phyloP scores from a whole-genome alignment of 176 grass and related monocot genomes.

The Avena insularis region DNA sequence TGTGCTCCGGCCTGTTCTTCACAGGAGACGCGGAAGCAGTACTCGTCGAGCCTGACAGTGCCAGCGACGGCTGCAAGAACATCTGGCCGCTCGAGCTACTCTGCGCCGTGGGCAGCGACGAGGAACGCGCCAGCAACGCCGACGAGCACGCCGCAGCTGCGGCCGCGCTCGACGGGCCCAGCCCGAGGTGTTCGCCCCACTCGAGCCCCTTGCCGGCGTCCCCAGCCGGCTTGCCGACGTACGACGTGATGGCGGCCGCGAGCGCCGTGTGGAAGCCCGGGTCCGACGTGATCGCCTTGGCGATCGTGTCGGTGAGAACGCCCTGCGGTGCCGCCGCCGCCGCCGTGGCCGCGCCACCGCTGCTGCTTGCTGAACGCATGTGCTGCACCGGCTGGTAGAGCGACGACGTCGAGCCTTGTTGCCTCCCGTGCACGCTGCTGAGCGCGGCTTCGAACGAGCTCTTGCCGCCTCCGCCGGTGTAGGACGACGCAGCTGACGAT shows the following conservation, averaged over 20 bases:
- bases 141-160: slow-evolving; percentile 33
- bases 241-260: slow-evolving; percentile 72
- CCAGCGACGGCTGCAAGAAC: slow-evolving; percentile 54
- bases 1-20: slow-evolving; percentile 45
- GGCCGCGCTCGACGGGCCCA: slow-evolving; percentile 31
- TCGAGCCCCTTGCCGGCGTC: slow-evolving; percentile 28
- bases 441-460: slow-evolving; percentile 38
- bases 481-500: slow-evolving; percentile 15
- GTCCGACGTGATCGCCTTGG: slow-evolving; percentile 76
- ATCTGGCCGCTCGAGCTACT: slow-evolving; percentile 44
- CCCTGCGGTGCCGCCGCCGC: background rate
- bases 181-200: slow-evolving; percentile 62
- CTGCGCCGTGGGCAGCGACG: background rate
- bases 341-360: no score
- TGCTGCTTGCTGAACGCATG: no score
- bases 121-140: slow-evolving; percentile 31
- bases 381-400: slow-evolving; percentile 50
- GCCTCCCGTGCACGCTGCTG: slow-evolving; percentile 40
- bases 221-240: slow-evolving; percentile 62
- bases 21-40: slow-evolving; percentile 51
- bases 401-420: slow-evolving; percentile 22
- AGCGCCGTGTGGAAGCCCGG: slow-evolving; percentile 79
- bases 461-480: slow-evolving; percentile 37
- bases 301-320: slow-evolving; percentile 67
- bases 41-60: slow-evolving; percentile 52